phyloP scores from a whole-genome alignment of 257 asterid genomes.

The Solanum chmielewskii region DNA sequence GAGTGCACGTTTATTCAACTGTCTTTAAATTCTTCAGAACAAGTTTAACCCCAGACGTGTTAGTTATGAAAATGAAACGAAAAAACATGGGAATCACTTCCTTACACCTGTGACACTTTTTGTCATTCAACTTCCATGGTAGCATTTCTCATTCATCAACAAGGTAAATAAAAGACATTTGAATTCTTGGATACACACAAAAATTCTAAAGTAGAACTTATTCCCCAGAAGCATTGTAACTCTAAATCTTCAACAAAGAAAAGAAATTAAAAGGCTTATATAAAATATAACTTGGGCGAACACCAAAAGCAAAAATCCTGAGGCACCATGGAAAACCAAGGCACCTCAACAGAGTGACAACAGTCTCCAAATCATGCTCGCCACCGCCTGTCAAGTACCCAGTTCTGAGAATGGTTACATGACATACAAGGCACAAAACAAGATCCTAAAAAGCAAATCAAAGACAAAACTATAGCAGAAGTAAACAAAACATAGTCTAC shows the following conservation, averaged over 20 bases:
- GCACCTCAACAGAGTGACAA: background rate
- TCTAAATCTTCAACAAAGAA: background rate
- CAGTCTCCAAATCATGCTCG: background rate
- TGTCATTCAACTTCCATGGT: too few species aligned
- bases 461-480: background rate
- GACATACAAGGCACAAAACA: background rate
- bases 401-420: background rate
- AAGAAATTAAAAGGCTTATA: background rate
- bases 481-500: background rate
- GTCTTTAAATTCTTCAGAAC: too few species aligned
- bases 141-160: too few species aligned
- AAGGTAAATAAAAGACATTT: too few species aligned
- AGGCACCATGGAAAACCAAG: background rate
- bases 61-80: too few species aligned
- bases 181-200: background rate
- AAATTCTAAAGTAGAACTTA: background rate
- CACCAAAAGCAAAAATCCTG: background rate
- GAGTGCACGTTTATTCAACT: too few species aligned
- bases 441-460: background rate
- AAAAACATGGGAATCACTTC: too few species aligned
- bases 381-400: constrained; percentile 1
- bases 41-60: too few species aligned
- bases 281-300: background rate
- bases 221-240: background rate
- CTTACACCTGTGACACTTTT: too few species aligned